These are phyloP conservation scores for Rhododendron ovatum DNA, from an alignment of 148 eudicot species.

Conservation along the genomic window DNA sequence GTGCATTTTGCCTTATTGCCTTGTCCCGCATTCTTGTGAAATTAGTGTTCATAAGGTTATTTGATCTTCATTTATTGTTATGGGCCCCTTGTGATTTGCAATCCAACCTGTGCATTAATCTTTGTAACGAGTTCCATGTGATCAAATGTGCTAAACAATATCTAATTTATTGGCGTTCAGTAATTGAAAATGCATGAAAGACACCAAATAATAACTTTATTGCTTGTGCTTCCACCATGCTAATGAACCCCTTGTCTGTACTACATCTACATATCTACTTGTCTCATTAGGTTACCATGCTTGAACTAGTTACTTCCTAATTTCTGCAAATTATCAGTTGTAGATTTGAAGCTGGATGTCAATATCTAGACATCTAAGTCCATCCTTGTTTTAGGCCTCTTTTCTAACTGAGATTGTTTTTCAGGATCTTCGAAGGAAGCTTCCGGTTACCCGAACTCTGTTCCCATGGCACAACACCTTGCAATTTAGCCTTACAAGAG, in stretches of 20 bases:
- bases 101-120: not conserved
- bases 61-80: not conserved
- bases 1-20: not conserved
- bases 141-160: not conserved
- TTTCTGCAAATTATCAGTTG: not conserved
- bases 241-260: not conserved
- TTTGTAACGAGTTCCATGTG: not conserved
- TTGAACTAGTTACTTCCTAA: not conserved
- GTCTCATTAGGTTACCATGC: not conserved
- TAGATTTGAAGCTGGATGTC: not conserved
- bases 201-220: not conserved
- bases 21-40: not conserved
- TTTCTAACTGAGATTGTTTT: not conserved
- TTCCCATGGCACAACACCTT: slow-evolving; percentile 89
- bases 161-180: not conserved
- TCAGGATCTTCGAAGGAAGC: slow-evolving; percentile 88
- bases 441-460: slow-evolving; percentile 86
- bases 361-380: not conserved
- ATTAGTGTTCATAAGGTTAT: not conserved
- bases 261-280: not conserved
- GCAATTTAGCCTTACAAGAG: slow-evolving; percentile 79
- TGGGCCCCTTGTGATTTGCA: not conserved
- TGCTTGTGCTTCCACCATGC: not conserved
- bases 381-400: not conserved
- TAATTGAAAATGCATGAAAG: not conserved